Evolutionary conservation across 1,284 basidiomycete genomes (phyloP).

Genomic region (Papiliotrema nemorosa): DNA sequence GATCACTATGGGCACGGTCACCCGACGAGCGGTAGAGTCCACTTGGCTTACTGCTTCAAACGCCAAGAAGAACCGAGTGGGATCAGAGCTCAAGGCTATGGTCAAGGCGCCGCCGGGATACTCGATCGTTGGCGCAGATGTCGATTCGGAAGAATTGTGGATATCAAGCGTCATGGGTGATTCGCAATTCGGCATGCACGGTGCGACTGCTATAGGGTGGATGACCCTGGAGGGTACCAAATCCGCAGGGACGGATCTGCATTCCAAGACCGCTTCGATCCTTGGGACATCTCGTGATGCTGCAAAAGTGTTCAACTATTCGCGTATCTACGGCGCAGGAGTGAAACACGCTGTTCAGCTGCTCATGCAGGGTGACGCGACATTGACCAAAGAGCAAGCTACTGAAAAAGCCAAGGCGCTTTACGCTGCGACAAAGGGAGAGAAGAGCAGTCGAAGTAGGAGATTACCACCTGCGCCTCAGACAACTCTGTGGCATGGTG

Average conservation of each 20-base stretch:
- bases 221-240: slow-evolving; percentile 99
- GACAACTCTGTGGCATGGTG: slow-evolving; percentile 89
- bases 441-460: slow-evolving; percentile 62
- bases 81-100: slow-evolving; percentile 97
- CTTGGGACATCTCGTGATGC: slow-evolving; percentile 90
- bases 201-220: slow-evolving; percentile 96
- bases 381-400: slow-evolving; percentile 73
- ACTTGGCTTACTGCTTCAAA: slow-evolving; percentile 99
- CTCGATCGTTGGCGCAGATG: slow-evolving; percentile 94
- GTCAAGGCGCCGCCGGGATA: slow-evolving; percentile 90
- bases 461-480: slow-evolving; percentile 23
- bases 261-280: slow-evolving; percentile 94
- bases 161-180: slow-evolving; percentile 99
- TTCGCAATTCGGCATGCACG: slow-evolving; percentile 95
- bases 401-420: slow-evolving; percentile 77
- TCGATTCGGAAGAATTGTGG: slow-evolving; percentile 98
- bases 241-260: slow-evolving; percentile 87
- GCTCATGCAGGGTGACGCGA: slow-evolving; percentile 79
- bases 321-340: slow-evolving; percentile 96
- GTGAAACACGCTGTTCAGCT: slow-evolving; percentile 90
- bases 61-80: slow-evolving; percentile 94
- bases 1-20: slow-evolving; percentile 97
- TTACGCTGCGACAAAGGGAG: slow-evolving; percentile 91
- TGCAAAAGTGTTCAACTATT: slow-evolving; percentile 99
- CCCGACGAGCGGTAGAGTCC: slow-evolving; percentile 93